phyloP scores from a whole-genome alignment of 345 rosid genomes.

The Cardamine resedifolia region DNA sequence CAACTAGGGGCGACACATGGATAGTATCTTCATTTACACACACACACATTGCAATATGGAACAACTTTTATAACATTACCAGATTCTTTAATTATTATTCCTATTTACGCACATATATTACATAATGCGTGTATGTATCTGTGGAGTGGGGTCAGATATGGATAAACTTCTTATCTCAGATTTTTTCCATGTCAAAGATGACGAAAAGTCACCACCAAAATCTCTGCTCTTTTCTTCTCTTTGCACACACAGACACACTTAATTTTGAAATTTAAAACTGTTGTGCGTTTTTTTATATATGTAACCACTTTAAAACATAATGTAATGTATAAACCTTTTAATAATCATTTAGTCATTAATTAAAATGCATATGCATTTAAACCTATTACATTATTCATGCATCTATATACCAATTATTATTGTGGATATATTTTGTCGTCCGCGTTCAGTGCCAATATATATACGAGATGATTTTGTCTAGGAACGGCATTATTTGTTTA shows the following conservation, averaged over 20 bases:
- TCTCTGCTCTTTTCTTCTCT: neutral
- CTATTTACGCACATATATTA: neutral
- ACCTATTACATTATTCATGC: slow-evolving; percentile 13
- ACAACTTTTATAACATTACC: slow-evolving; percentile 2
- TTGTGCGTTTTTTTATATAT: neutral
- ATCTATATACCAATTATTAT: slow-evolving; percentile 10
- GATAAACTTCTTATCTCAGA: slow-evolving; percentile 39
- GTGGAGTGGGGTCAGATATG: slow-evolving; percentile 25
- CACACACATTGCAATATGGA: slow-evolving; percentile 23
- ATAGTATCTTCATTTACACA: slow-evolving; percentile 30
- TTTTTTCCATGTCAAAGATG: slow-evolving; percentile 36
- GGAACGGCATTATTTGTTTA: slow-evolving; percentile 1
- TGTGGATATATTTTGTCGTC: slow-evolving; percentile 18
- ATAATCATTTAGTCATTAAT: neutral
- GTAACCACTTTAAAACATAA: slow-evolving; percentile 16
- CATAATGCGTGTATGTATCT: neutral
- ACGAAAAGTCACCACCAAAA: slow-evolving; percentile 37
- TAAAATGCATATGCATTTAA: neutral
- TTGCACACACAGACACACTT: slow-evolving; percentile 1
- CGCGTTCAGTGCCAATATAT: slow-evolving; percentile 16
- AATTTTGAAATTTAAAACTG: neutral
- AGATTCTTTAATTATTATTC: slow-evolving; percentile 9
- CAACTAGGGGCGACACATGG: slow-evolving; percentile 31
- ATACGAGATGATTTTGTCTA: slow-evolving; percentile 19
- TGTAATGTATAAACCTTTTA: too few species aligned